Base-by-base conservation (phyloP, 148 eudicot genomes). In the Rheum nobile region DNA sequence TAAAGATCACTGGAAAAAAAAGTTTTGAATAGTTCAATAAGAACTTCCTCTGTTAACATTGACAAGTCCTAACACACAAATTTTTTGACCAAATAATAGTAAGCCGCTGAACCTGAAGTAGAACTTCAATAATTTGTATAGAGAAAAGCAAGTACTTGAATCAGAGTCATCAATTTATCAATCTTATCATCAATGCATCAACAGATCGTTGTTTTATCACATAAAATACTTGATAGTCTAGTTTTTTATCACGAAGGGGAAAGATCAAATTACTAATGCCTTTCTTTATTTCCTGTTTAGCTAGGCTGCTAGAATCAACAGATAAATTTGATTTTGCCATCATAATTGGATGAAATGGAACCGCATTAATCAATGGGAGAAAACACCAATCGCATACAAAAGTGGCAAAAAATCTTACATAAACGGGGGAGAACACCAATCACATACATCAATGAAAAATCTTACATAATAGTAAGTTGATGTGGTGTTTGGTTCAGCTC, bases 401-500 rank as follows among this genome's bases (percentile, higher is more conserved):
- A 21, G 29, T 61, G 8, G 19, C 0, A 31, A 61, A 26, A 80
- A 24, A 73, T 83, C 90, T 83, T 72, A 91, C 93, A 81, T 83
- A 54, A 21, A 54, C 11, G 14, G 17, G 17, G 34, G 67, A 8
- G 26, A 57, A 57, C 67, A 28, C 14, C 1, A 4, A 24, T 8
- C 16, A 57, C 6, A 57, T 28, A 57, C 32, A 28, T 3, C 22
- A 24, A 31, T 65, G 10, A 32, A 26, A 80, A 21, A 72, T 83
- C 90, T 83, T 72, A 91, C 93, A 80, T 84, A 83, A 83, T 79
- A 84, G 79, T 81, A 85, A 37, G 86, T 65, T 6, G 93, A 86
- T n/a, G 91, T 75, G 59, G 77, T 77, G 77, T 74, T 77, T 47
- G 83, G 80, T 71, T 83, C 91, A 73, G 75, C 82, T 73, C 81